These are phyloP conservation scores for Lyophyllum shimeji DNA, from an alignment of 768 basidiomycete genomes.

Conservation along the genomic window DNA sequence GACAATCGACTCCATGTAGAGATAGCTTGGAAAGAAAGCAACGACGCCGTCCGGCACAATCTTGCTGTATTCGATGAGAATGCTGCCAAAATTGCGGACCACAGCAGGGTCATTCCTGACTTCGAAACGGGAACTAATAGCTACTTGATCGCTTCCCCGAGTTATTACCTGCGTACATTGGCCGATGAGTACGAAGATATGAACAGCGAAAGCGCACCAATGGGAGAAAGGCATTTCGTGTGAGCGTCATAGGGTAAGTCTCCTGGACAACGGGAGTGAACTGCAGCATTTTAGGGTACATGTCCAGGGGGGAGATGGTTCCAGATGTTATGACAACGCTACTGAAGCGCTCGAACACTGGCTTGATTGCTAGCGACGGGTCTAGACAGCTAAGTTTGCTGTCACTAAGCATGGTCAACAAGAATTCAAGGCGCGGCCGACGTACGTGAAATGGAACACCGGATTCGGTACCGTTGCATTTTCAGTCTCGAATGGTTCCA, in stretches of 20 bases:
- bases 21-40: conserved; percentile 98
- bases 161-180: conserved; percentile 77
- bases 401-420: conserved; percentile 12
- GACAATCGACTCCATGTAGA: conserved; percentile 99
- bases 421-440: conserved; percentile 1
- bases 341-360: conserved; percentile 97
- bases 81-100: conserved; percentile 97
- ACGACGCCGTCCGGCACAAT: conserved; percentile 98
- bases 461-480: conserved; percentile 98
- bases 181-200: neutral
- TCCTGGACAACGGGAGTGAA: conserved; percentile 97
- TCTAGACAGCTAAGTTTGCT: conserved; percentile 77
- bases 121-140: conserved; percentile 97
- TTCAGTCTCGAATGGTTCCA: conserved; percentile 98
- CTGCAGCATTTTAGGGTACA: conserved; percentile 99
- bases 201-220: conserved; percentile 51
- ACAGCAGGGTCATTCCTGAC: conserved; percentile 99
- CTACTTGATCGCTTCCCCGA: conserved; percentile 96
- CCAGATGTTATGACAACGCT: conserved; percentile 99
- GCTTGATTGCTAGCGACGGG: conserved; percentile 95
- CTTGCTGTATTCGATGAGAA: conserved; percentile 96
- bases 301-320: conserved; percentile 96
- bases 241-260: conserved; percentile 96
- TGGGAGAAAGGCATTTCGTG: conserved; percentile 94
- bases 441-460: conserved; percentile 95